Conservation (phyloP, 768 basidiomycete species). For the Calvatia gigantea region DNA sequence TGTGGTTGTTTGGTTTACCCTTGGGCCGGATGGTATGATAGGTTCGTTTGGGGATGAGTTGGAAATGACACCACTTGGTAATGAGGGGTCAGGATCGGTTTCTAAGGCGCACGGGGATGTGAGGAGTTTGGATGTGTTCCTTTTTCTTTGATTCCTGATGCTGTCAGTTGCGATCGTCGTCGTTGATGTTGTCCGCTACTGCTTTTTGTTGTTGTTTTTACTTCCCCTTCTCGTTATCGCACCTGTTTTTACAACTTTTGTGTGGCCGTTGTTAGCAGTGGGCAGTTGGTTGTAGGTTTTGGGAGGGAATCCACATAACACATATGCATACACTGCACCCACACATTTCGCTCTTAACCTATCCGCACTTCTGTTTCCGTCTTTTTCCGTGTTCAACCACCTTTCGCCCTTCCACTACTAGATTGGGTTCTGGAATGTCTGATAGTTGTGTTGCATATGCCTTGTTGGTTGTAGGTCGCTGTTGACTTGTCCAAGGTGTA, state of each 20-base stretch:
- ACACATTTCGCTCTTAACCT: background rate
- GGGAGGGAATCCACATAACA: slow-evolving; percentile 1
- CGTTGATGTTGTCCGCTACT: slow-evolving; percentile 15
- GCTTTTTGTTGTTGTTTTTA: slow-evolving; percentile 12
- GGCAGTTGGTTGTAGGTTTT: background rate
- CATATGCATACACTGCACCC: background rate
- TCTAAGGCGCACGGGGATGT: background rate
- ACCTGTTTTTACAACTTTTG: slow-evolving; percentile 16
- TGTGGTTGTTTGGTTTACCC: background rate
- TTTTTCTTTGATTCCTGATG: too few relatives aligned
- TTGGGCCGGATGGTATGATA: too few relatives aligned
- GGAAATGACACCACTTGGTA: too few relatives aligned
- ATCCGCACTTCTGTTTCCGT: background rate
- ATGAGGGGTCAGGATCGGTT: slow-evolving; percentile 1
- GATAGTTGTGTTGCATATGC: slow-evolving; percentile 4
- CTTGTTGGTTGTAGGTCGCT: background rate
- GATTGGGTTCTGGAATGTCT: slow-evolving; percentile 27
- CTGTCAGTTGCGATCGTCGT: slow-evolving; percentile 5
- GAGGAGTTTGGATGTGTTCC: background rate
- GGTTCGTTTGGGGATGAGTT: background rate
- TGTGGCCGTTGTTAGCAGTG: background rate
- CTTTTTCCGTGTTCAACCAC: background rate
- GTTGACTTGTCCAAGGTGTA: background rate
- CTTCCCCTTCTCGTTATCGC: slow-evolving; percentile 11
- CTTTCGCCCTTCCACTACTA: slow-evolving; percentile 24